Evolutionary conservation across 352 stramenopile genomes (phyloP), one percentile per base, ranked within the genome.

Genomic region (Globisporangium uncinulatum): DNA sequence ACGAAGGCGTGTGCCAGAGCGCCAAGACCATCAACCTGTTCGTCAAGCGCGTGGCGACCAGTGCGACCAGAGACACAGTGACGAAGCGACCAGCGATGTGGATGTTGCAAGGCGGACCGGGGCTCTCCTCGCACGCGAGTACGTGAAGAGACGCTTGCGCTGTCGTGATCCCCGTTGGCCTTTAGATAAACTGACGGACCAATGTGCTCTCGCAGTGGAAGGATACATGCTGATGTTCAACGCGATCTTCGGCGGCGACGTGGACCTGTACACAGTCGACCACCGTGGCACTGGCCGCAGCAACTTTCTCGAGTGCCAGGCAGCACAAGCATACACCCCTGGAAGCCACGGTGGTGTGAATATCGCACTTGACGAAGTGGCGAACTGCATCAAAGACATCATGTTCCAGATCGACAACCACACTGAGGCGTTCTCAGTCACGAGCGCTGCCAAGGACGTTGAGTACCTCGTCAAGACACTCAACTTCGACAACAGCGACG

Each of bases 261-360:
- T 73, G 21, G 63, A 66, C 24, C 13, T 83, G 4, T 83, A 80
- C 69, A 83, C 75, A 15, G 64, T 86, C 57, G 75, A 83, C 56
- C 75, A 86, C 46, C 75, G 73, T 15, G 75, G 75, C 31, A 83
- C 75, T 6, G 75, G 68, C 2, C 68, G 75, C 13, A 82, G 71
- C 51, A 57, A 47, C 19, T 67, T 69, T 36, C 61, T 86, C 17
- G 58, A 73, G 37, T 86, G 73, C 41, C 47, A 72, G 1, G 75
- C 72, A 0, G 69, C 75, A 0, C 63, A 83, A 55, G 73, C 70
- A 5, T 56, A 34, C 19, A 59, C 62, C 0, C 21, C 21, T 6
- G 66, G 61, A 0, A 68, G 63, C 10, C 65, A 60, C 0, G 24
- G 41, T 3, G 70, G 75, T n/a, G 34, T 54, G 10, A 15, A 37